These are phyloP conservation scores for Calocybe gangraenosa DNA, from an alignment of 768 basidiomycete species.

Conservation along the genomic window DNA sequence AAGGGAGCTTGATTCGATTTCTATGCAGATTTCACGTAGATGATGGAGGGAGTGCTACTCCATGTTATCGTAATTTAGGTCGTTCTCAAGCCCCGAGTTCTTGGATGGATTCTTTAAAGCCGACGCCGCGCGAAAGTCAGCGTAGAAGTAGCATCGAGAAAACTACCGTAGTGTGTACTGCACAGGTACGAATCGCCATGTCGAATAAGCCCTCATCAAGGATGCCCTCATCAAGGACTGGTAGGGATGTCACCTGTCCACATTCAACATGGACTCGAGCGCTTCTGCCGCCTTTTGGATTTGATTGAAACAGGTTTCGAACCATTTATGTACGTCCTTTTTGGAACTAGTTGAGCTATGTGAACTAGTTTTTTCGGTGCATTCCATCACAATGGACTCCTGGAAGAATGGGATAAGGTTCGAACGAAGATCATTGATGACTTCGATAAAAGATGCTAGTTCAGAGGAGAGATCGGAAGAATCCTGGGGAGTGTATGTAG, in stretches of 20 bases:
- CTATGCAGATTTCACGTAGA: too few species aligned
- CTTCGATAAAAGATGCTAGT: constrained; percentile 30
- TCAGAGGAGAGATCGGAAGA: constrained; percentile 33
- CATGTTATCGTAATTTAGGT: too few species aligned
- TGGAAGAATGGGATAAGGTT: constrained; percentile 21
- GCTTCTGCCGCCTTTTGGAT: constrained; percentile 39
- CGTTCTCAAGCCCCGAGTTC: too few species aligned
- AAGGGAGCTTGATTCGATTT: too few species aligned
- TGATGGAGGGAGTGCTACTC: too few species aligned
- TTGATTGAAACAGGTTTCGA: constrained; percentile 60
- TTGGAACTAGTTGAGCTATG: constrained; percentile 13
- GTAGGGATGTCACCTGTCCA: constrained; percentile 1
- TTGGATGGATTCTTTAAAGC: too few species aligned
- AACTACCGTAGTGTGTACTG: too few species aligned
- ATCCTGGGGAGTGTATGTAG: constrained; percentile 64
- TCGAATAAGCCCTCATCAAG: not conserved
- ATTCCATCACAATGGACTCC: constrained; percentile 24
- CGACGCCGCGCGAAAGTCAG: too few species aligned
- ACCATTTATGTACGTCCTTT: constrained; percentile 52
- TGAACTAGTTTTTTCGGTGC: constrained; percentile 22
- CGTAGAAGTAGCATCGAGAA: too few species aligned
- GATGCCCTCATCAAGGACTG: not conserved
- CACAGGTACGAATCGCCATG: too few species aligned
- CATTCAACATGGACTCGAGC: constrained; percentile 23
- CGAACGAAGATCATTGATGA: constrained; percentile 33